These are phyloP conservation scores for Gynandropsis gynandra DNA, from an alignment of 345 rosid species.

Conservation along the genomic window DNA sequence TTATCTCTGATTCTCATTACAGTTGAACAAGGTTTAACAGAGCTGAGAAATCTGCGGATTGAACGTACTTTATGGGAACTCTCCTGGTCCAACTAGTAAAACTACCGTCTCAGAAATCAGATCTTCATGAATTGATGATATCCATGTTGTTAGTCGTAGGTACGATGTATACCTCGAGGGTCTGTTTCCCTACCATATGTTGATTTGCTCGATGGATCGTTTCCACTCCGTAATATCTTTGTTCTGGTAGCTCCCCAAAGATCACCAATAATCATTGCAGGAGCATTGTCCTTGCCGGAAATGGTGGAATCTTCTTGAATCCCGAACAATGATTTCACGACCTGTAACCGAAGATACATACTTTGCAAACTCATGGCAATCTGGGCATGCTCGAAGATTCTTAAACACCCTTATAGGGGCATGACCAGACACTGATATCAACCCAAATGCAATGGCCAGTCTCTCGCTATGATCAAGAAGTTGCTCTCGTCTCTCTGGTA, in stretches of 20 bases:
- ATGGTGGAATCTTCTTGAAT: conserved; percentile 65
- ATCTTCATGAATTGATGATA: too few species aligned
- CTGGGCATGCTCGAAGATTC: conserved; percentile 63
- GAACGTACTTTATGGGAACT: conserved; percentile 94
- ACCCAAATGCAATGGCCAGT: conserved; percentile 66
- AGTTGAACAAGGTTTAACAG: conserved; percentile 87
- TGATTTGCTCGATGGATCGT: too few species aligned
- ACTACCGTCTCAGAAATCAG: too few species aligned
- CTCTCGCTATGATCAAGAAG: conserved; percentile 69
- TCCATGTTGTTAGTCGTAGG: too few species aligned
- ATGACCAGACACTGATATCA: conserved; percentile 38
- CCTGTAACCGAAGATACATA: conserved; percentile 44
- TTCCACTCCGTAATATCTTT: too few species aligned
- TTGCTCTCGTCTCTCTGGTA: conserved; percentile 49
- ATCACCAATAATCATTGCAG: conserved; percentile 72
- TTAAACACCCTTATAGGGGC: conserved; percentile 55
- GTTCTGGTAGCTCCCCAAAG: too few species aligned
- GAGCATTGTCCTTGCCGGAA: conserved; percentile 60
- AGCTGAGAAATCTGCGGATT: conserved; percentile 75
- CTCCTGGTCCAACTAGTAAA: conserved; percentile 38
- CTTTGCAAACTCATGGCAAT: conserved; percentile 74
- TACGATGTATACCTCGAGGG: too few species aligned
- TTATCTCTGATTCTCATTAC: conserved; percentile 29
- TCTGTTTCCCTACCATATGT: too few species aligned
- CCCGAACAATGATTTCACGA: conserved; percentile 49